A percentile compares a stretch with the other conserved stretches of the same genome.
These are phyloP conservation scores for Candida pseudoglaebosa DNA, from an alignment of 805 yeast species.

Conservation along the genomic window DNA sequence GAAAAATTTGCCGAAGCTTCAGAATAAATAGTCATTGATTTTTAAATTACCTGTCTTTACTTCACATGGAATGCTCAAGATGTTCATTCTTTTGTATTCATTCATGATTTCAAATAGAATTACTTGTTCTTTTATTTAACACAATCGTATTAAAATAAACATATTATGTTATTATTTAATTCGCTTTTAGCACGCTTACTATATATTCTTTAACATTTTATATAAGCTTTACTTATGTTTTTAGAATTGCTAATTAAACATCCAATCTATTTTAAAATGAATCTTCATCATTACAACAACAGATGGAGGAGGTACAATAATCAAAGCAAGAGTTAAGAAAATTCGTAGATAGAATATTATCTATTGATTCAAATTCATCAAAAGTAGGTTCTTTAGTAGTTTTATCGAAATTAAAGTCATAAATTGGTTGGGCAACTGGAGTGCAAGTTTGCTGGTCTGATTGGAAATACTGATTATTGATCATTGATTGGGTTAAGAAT, in stretches of 20 bases:
- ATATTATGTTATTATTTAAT: not conserved
- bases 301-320: slow-evolving; percentile 1
- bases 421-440: slow-evolving; percentile 19
- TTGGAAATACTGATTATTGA: not conserved
- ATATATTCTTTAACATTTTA: not conserved
- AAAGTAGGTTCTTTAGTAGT: not conserved
- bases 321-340: not conserved
- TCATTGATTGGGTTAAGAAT: slow-evolving; percentile 7
- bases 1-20: slow-evolving; percentile 95
- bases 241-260: slow-evolving; percentile 1
- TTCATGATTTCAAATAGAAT: slow-evolving; percentile 4
- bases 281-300: not conserved
- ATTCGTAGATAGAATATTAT: not conserved
- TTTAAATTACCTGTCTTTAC: slow-evolving; percentile 4
- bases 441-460: slow-evolving; percentile 8
- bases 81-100: not conserved
- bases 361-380: not conserved
- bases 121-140: not conserved
- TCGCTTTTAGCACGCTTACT: slow-evolving; percentile 1
- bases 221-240: slow-evolving; percentile 1
- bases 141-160: not conserved
- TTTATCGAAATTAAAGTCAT: slow-evolving; percentile 16
- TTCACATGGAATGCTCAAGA: slow-evolving; percentile 2
- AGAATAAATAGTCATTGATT: slow-evolving; percentile 49
- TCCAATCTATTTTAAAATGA: not conserved